Conservation (phyloP, 345 rosid genomes). For the Hirschfeldia incana region DNA sequence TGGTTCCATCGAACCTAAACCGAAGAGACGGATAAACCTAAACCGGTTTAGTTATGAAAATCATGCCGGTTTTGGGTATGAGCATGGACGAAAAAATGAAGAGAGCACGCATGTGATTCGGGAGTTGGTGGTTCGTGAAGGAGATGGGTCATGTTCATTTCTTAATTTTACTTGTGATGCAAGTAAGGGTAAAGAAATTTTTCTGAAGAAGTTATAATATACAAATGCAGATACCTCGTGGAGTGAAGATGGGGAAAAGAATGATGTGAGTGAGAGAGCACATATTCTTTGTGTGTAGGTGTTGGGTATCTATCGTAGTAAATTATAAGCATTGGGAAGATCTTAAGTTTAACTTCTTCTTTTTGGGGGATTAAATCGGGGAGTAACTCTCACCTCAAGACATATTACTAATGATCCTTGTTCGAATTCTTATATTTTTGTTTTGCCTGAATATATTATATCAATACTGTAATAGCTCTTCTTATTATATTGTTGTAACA, state of each 20-base stretch:
- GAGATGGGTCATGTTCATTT: slow-evolving; percentile 61
- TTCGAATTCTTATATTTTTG: background rate
- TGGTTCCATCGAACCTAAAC: slow-evolving; percentile 27
- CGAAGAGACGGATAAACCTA: slow-evolving; percentile 23
- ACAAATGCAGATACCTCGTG: slow-evolving; percentile 24
- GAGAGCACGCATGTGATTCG: slow-evolving; percentile 55
- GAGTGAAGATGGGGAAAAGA: slow-evolving; percentile 41
- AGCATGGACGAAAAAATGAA: slow-evolving; percentile 31
- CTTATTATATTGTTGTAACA: background rate
- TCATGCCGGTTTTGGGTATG: slow-evolving; percentile 28
- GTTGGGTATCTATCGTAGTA: slow-evolving; percentile 36
- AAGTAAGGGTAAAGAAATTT: slow-evolving; percentile 64
- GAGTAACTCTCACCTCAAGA: slow-evolving; percentile 24
- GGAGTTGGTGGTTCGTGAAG: slow-evolving; percentile 58
- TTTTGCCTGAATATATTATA: background rate
- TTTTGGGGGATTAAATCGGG: slow-evolving; percentile 6
- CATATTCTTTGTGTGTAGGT: slow-evolving; percentile 43
- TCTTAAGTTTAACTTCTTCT: slow-evolving; percentile 23
- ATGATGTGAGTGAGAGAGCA: slow-evolving; percentile 30
- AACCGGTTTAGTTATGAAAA: slow-evolving; percentile 31
- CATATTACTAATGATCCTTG: slow-evolving; percentile 17
- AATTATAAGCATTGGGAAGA: slow-evolving; percentile 25
- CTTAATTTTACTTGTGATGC: slow-evolving; percentile 56
- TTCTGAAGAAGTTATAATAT: slow-evolving; percentile 33
- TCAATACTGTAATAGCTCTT: no score